Base-by-base conservation (phyloP, 2,329 filamentous ascomycete species). In the Biscogniauxia sp. region DNA sequence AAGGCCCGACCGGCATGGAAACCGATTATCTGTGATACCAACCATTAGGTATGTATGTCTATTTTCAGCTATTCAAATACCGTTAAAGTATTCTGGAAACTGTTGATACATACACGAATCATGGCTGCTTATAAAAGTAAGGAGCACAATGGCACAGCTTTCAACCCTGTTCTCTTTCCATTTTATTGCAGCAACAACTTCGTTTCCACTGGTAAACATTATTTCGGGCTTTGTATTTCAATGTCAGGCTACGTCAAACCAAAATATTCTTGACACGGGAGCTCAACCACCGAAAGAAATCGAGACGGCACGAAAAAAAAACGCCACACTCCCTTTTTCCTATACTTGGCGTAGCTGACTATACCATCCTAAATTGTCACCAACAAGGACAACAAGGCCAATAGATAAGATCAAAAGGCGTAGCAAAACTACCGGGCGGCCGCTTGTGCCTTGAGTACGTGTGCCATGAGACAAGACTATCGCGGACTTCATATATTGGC, bases 401-500 rank as follows among this genome's bases (percentile, higher is more conserved):
- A 58, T 20, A 67, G 64, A 68, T 66, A 67, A 68, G 54, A 60
- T 2, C 55, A 65, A 32, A 32, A 32, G 11, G 28, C 59, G 63
- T 60, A 57, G 62, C n/a, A 60, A 55, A 55, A 61, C 55, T 61
- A 64, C 65, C 53, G 57, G 60, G 58, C 37, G 37, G 37, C 37
- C 37, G 37, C 37, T 45, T 45, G 37, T 55, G 49, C 23, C 28
- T 45, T 13, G 7, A 45, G 17, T n/a, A 13, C 37, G 37, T n/a
- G 5, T 45, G 37, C 37, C 15, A 45, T 45, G 37, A 45, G 28
- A 7, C 28, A 32, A 45, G 11, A 45, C 11, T n/a, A 45, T 45
- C 37, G 17, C 37, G 7, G 37, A 45, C n/a, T 15, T n/a, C 11
- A 17, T 13, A 45, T 7, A 11, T 17, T 45, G 11, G 37, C 17